Evolutionary conservation across 805 yeast genomes (phyloP), one percentile per base, ranked within the genome.

Genomic region (Geotrichum ghanense): DNA sequence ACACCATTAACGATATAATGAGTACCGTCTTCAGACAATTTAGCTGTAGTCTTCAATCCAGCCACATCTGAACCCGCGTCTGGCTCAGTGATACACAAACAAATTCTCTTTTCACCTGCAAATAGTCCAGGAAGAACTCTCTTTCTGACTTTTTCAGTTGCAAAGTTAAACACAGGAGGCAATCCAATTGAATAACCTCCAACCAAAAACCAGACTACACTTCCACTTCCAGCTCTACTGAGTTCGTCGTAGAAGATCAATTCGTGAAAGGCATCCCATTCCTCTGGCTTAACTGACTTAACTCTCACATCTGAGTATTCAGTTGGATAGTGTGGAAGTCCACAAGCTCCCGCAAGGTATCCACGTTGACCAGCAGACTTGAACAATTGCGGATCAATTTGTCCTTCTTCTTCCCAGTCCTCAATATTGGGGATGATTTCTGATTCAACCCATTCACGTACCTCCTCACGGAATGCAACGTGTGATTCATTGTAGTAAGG

Each of bases 11-110:
- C 66, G 39, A 64, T 53, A 52, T 53, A 68, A 54, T 56, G 59
- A 62, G 65, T 64, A 31, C 71, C 72, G 41, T 67, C 70, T n/a
- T 56, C 58, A 27, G 65, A 55, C 52, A 53, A 53, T 43, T 48
- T 58, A 22, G 72, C 72, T 27, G 65, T 56, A 16, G 72, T 63
- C 22, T 65, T 62, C 44, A 67, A 45, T 45, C 63, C 63, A 34
- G 72, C 72, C 7, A 67, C 72, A 50, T 67, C 72, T 20, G 69
- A 64, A 22, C 72, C 72, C 12, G 70, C 72, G 43, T 67, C 69
- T 14, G 72, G 72, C 57, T 67, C 72, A 16, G 72, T 67, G 55
- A 67, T 68, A 46, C 68, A 61, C 42, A 67, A 53, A 45, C 72
- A 68, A 47, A 61, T 55, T 34, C 72, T 61, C 56, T 65, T 68